Conservation (phyloP, 164 flowering plant species). For the Chloranthus sessilifolius region DNA sequence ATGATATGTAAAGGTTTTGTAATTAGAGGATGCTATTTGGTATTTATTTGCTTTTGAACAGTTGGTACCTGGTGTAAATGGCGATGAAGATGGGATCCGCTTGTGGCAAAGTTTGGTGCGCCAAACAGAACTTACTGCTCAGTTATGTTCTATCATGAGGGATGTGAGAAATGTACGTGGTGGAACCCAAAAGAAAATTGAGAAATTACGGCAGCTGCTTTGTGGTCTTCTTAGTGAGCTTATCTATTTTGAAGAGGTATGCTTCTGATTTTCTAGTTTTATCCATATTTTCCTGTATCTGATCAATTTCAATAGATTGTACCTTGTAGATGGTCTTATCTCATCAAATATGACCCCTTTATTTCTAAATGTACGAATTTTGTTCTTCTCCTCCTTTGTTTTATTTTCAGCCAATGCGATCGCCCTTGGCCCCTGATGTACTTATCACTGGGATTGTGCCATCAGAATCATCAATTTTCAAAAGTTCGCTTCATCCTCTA, state of each 20-base stretch:
- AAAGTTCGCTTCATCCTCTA: slow-evolving; percentile 94
- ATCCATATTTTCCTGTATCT: too few relatives aligned
- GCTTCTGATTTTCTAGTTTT: background rate
- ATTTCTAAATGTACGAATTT: background rate
- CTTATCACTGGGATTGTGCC: slow-evolving; percentile 92
- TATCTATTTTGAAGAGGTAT: slow-evolving; percentile 94
- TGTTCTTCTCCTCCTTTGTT: background rate
- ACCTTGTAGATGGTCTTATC: background rate
- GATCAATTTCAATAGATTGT: background rate
- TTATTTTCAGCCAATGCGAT: slow-evolving; percentile 79
- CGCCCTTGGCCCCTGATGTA: slow-evolving; percentile 76
- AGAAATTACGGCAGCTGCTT: slow-evolving; percentile 93
- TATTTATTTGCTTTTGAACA: too few relatives aligned
- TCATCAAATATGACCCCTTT: background rate
- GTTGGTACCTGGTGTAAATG: slow-evolving; percentile 62
- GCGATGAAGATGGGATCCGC: slow-evolving; percentile 79
- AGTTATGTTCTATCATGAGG: slow-evolving; percentile 83
- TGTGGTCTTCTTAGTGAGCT: slow-evolving; percentile 99
- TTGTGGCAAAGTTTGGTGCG: slow-evolving; percentile 97
- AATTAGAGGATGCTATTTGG: too few relatives aligned
- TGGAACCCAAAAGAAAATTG: slow-evolving; percentile 93
- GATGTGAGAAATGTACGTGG: slow-evolving; percentile 97
- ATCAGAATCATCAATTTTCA: slow-evolving; percentile 87
- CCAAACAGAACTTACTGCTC: slow-evolving; percentile 96
- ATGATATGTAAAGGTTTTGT: too few relatives aligned